phyloP scores from a whole-genome alignment of 192 early-diverging fungal species.

The Podochytrium sp. region DNA sequence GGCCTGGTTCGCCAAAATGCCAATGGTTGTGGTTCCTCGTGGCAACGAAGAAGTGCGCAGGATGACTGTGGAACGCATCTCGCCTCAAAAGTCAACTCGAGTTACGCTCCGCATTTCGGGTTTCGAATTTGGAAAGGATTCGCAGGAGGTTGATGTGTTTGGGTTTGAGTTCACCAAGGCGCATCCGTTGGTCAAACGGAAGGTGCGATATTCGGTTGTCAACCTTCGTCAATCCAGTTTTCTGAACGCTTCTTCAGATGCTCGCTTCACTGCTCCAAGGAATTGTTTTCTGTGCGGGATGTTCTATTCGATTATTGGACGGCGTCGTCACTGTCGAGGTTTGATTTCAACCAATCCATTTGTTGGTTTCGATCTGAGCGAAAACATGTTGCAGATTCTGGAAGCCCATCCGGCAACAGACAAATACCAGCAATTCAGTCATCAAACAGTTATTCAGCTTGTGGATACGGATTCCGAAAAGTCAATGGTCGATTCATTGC shows the following conservation, averaged over 20 bases:
- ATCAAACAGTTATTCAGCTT: not conserved
- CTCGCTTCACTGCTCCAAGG: not conserved
- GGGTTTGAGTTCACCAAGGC: not conserved
- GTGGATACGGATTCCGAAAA: not conserved
- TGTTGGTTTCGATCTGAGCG: not conserved
- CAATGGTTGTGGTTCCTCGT: no score
- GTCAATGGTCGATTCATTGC: not conserved
- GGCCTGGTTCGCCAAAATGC: no score
- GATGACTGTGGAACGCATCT: no score
- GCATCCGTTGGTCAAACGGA: not conserved
- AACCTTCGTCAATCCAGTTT: not conserved
- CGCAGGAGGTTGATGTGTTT: not conserved
- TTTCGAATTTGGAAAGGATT: no score
- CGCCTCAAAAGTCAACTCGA: no score
- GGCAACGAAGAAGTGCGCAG: no score
- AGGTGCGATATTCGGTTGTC: not conserved
- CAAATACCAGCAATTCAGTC: not conserved
- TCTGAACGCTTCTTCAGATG: not conserved
- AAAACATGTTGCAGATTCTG: not conserved
- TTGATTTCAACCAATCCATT: not conserved
- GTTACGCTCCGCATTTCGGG: no score
- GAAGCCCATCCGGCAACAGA: constrained; percentile 1
- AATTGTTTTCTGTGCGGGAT: not conserved
- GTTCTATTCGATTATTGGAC: not conserved
- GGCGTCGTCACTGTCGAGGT: not conserved